phyloP scores from a whole-genome alignment of 495 filamentous ascomycete species.

The Podospora pseudoanserina region DNA sequence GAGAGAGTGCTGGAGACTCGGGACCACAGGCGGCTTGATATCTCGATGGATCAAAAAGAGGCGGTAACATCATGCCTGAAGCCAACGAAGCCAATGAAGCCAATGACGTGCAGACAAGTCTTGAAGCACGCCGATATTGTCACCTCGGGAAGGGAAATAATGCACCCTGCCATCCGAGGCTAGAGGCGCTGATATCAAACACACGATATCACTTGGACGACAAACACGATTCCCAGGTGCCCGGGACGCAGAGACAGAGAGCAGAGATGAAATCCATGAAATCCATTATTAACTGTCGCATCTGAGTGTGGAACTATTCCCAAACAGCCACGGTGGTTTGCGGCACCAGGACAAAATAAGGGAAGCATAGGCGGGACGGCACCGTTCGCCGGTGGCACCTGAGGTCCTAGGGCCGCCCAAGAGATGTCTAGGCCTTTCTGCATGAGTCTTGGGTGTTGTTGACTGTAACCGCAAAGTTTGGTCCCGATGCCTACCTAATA shows the following conservation, averaged over 20 bases:
- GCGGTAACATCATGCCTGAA: background rate
- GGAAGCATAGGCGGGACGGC: slow-evolving; percentile 6
- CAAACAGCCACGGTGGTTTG: background rate
- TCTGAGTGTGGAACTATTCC: background rate
- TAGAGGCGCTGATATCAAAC: background rate
- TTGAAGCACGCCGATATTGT: too few species aligned
- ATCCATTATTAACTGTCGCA: background rate
- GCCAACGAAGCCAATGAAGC: background rate
- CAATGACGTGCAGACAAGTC: background rate
- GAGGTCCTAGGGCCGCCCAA: background rate
- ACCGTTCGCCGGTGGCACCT: background rate
- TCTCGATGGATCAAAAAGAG: background rate
- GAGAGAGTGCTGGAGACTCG: background rate
- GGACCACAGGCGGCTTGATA: background rate
- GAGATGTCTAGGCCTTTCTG: background rate
- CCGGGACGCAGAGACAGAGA: background rate
- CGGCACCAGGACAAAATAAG: slow-evolving; percentile 1
- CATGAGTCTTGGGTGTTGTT: background rate
- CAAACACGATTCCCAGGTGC: background rate
- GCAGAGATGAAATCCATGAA: background rate
- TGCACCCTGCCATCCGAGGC: background rate
- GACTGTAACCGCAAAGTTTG: background rate
- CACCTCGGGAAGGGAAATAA: background rate
- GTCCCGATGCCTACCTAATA: background rate
- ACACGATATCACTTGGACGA: background rate